phyloP scores from a whole-genome alignment of 73 alveolate genomes.

The Paramecium primaurelia region DNA sequence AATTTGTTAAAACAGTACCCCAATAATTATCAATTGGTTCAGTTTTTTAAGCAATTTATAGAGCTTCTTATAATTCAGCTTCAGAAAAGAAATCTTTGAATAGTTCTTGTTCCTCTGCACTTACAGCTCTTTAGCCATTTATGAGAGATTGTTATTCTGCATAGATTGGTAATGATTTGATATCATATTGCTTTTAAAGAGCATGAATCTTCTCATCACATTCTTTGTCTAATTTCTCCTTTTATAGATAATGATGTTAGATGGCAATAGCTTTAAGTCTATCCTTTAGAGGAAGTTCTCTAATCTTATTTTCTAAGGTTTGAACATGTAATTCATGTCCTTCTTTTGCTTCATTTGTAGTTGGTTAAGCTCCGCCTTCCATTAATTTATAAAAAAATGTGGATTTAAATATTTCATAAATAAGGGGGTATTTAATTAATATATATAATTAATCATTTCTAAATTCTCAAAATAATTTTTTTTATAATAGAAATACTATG shows the following conservation, averaged over 20 bases:
- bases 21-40: conserved; percentile 62
- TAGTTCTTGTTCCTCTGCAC: conserved; percentile 49
- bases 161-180: conserved; percentile 55
- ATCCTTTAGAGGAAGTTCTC: conserved; percentile 55
- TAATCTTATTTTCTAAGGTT: conserved; percentile 27
- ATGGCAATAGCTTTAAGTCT: conserved; percentile 53
- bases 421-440: not conserved
- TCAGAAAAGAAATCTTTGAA: conserved; percentile 50
- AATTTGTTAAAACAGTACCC: conserved; percentile 49
- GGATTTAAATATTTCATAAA: not conserved
- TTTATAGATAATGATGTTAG: conserved; percentile 32
- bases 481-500: too few species aligned
- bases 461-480: not conserved
- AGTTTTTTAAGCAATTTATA: not conserved
- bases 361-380: conserved; percentile 33
- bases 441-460: not conserved
- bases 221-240: conserved; percentile 51
- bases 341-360: not conserved
- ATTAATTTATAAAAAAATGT: not conserved
- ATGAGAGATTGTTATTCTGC: conserved; percentile 39
- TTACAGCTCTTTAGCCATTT: not conserved
- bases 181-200: conserved; percentile 43
- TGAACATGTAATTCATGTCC: conserved; percentile 25
- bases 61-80: conserved; percentile 50
- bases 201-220: conserved; percentile 50